phyloP scores from a whole-genome alignment of 495 filamentous ascomycete species.

The Podospora pseudocomata region DNA sequence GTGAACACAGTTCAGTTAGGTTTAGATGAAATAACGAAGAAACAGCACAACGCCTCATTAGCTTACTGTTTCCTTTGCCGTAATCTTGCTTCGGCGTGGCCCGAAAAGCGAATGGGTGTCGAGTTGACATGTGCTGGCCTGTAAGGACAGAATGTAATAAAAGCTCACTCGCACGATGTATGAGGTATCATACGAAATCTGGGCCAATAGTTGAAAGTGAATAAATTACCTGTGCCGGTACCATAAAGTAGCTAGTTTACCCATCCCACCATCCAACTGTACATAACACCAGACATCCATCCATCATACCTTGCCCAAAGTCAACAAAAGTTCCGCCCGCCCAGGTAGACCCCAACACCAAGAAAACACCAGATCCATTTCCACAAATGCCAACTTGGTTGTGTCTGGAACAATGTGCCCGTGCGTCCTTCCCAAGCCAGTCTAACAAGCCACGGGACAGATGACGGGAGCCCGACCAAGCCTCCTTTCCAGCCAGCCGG shows the following conservation, averaged over 20 bases:
- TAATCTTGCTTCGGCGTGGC: too few species aligned
- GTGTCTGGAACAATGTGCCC: neutral
- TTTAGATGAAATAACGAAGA: too few species aligned
- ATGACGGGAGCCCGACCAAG: too few species aligned
- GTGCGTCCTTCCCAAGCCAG: neutral
- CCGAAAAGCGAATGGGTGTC: too few species aligned
- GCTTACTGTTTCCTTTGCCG: too few species aligned
- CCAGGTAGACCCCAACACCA: neutral
- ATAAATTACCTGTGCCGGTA: neutral
- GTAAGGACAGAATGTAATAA: too few species aligned
- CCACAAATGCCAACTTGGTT: neutral
- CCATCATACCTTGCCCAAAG: neutral
- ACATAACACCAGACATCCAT: neutral
- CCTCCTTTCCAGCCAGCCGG: too few species aligned
- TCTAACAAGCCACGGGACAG: neutral
- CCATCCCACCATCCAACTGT: neutral
- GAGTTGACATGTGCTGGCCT: too few species aligned
- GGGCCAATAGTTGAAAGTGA: neutral
- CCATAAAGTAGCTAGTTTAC: neutral
- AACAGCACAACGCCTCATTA: too few species aligned
- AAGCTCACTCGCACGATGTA: too few species aligned
- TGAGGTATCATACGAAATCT: too few species aligned
- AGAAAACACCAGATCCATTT: neutral
- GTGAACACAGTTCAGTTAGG: too few species aligned
- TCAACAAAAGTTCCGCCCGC: neutral